Conservation (phyloP, 108 stramenopile genomes). For the Craspedostauros australis region DNA sequence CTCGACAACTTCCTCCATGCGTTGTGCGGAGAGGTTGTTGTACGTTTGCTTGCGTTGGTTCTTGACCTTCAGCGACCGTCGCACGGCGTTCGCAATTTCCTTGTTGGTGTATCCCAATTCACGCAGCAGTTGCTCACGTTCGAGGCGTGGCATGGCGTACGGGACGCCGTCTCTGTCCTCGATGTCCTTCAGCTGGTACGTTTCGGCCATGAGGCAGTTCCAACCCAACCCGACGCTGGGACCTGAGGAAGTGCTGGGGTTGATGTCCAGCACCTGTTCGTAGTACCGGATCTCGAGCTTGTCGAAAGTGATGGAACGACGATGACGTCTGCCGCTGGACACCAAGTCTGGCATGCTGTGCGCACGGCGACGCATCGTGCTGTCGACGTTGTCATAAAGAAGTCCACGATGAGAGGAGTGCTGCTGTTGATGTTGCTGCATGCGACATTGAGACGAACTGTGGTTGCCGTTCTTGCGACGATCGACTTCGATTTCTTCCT, state of each 20-base stretch:
- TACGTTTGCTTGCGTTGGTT: constrained; percentile 47
- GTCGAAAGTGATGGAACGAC: constrained; percentile 21
- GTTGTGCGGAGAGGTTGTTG: constrained; percentile 39
- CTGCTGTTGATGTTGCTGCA: no score
- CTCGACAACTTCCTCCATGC: constrained; percentile 48
- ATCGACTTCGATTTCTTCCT: no score
- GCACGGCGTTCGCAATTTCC: constrained; percentile 41
- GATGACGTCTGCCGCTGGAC: no score
- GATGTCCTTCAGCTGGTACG: constrained; percentile 3
- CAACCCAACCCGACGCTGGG: constrained; percentile 57
- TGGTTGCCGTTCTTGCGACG: no score
- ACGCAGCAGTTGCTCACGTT: constrained; percentile 40
- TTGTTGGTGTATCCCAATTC: constrained; percentile 37
- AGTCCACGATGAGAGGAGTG: no score
- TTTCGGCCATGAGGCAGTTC: constrained; percentile 29
- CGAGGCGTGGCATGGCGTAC: no score
- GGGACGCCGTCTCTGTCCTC: constrained; percentile 23
- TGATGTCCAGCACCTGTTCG: constrained; percentile 45
- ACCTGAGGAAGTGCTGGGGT: constrained; percentile 57
- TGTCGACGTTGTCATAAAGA: no score
- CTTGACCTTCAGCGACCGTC: constrained; percentile 46
- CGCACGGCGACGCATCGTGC: no score
- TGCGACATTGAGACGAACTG: no score
- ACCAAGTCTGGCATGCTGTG: no score
- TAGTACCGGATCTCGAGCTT: constrained; percentile 37